Percentiles rank a stretch among this genome's conserved stretches.
phyloP scores from a whole-genome alignment of 495 filamentous ascomycete species.

The Penicillium waksmanii region DNA sequence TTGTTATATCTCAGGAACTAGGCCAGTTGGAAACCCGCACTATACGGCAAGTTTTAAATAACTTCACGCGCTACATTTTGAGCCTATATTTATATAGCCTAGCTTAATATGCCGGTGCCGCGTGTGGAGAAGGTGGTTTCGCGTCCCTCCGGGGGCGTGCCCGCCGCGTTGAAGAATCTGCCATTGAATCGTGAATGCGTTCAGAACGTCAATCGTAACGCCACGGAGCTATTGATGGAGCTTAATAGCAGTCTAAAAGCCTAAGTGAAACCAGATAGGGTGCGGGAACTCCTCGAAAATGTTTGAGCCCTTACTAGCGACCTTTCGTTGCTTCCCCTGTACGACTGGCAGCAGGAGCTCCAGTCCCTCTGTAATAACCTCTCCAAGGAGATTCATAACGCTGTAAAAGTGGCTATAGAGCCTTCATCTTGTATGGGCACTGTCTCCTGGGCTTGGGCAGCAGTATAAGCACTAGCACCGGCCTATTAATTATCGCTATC shows the following conservation, averaged over 20 bases:
- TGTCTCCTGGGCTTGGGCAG: too few species aligned
- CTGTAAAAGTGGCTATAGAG: too few species aligned
- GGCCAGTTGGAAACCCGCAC: background rate
- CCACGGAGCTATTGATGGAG: background rate
- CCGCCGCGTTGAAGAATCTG: background rate
- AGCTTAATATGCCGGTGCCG: background rate
- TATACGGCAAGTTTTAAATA: background rate
- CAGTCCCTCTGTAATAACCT: too few species aligned
- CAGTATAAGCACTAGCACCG: background rate
- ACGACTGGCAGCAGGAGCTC: background rate
- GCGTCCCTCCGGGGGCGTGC: background rate
- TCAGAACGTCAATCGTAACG: background rate
- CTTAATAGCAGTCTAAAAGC: background rate
- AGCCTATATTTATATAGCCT: background rate
- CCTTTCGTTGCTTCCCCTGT: background rate
- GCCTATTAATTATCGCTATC: background rate
- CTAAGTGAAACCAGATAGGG: background rate
- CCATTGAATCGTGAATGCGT: background rate
- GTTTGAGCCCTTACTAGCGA: background rate
- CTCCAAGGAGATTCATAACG: too few species aligned
- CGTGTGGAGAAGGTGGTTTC: background rate
- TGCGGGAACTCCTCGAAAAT: background rate
- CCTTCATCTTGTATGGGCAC: too few species aligned
- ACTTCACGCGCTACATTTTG: background rate
- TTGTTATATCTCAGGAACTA: slow-evolving; percentile 6